Conservation (phyloP, 495 filamentous ascomycete species). For the Penicillium lividum region DNA sequence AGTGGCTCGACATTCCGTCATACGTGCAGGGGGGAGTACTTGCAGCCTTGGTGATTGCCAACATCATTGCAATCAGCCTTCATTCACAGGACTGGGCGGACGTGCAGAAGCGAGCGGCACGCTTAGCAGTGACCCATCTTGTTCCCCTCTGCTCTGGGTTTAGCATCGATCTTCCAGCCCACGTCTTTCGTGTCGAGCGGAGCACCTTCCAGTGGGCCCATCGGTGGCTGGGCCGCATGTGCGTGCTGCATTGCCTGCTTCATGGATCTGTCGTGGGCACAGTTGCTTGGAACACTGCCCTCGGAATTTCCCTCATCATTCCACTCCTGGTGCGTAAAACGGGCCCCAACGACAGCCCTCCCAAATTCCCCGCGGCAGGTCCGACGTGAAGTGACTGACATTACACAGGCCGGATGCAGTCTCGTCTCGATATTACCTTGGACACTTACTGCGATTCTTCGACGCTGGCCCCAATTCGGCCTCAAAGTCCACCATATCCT, state of each 20-base stretch:
- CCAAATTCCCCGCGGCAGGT: neutral
- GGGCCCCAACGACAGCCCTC: neutral
- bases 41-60: conserved; percentile 4
- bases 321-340: conserved; percentile 3
- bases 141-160: conserved; percentile 7
- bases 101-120: conserved; percentile 9
- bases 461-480: conserved; percentile 3
- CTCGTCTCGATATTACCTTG: conserved; percentile 9
- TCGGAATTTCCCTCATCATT: conserved; percentile 3
- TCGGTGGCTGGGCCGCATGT: conserved; percentile 6
- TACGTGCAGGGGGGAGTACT: conserved; percentile 4
- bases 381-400: neutral
- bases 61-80: conserved; percentile 6
- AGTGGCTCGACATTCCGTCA: conserved; percentile 9
- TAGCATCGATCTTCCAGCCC: conserved; percentile 7
- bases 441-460: conserved; percentile 10
- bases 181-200: conserved; percentile 3
- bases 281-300: neutral
- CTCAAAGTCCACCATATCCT: conserved; percentile 5
- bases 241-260: conserved; percentile 1
- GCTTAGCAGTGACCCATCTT: conserved; percentile 10
- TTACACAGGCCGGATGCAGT: conserved; percentile 8
- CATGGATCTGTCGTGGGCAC: neutral
- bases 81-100: conserved; percentile 3
- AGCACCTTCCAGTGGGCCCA: conserved; percentile 5